Evolutionary conservation across 2,329 filamentous ascomycete species (phyloP), one percentile per base, ranked within the genome.

Genomic region (Colletotrichum euphorbiae): DNA sequence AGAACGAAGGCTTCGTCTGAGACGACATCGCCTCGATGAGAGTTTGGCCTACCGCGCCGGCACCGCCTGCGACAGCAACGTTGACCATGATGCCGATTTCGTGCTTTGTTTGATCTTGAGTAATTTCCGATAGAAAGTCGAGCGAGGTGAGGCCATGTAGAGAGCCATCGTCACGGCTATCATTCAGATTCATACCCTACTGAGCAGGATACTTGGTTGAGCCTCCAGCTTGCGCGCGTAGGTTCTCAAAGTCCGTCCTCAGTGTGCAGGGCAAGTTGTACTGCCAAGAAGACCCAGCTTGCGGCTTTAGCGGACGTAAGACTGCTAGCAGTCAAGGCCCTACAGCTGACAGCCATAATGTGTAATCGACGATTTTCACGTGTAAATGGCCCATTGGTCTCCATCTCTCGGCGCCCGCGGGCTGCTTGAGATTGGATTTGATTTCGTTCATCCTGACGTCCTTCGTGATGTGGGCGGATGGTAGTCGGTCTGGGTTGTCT

Each of bases 61-160:
- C 80, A 7, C 83, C 83, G 52, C 83, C 83, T 11, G 81, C 80
- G 19, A 85, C 77, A 45, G 81, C 83, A 38, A 85, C 75, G 15
- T 61, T 62, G 13, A 56, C 58, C 58, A 62, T 45, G 13, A 19
- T 45, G 33, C 13, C 2, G 5, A 4, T 6, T 33, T 51, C 13
- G 24, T 9, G n/a, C 8, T 28, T n/a, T n/a, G 15, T 51, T 11
- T 33, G 1, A 28, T 28, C 6, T 24, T 1, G 6, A 28, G 9
- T 24, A 2, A 33, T 17, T 8, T n/a, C 2, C 0, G 11, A 33
- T 11, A 9, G 0, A 4, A 24, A 8, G 2, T 8, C 5, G 8
- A 51, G 24, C 1, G 48, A n/a, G 48, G 0, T 33, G 21, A 7
- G 24, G n/a, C 0, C 0, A 31, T 17, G 3, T 0, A 1, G 12